Percentiles rank a stretch among this genome's conserved stretches.
phyloP scores from a whole-genome alignment of 257 asterid species.

The Nicotiana tabacum region DNA sequence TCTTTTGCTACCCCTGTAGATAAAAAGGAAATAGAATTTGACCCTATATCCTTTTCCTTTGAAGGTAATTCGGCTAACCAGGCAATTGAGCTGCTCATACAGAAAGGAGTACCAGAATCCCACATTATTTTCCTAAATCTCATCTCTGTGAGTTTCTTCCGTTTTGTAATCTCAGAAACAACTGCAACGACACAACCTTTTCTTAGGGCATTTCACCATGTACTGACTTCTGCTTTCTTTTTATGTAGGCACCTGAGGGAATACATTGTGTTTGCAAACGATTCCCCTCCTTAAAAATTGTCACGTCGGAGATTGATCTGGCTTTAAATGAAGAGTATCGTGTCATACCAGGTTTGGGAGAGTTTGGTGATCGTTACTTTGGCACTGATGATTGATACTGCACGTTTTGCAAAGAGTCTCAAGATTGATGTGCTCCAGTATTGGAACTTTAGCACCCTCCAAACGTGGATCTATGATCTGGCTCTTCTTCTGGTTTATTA shows the following conservation, averaged over 20 bases:
- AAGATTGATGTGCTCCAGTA: slow-evolving; percentile 11
- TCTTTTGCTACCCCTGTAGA: neutral
- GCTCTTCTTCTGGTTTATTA: slow-evolving; percentile 1
- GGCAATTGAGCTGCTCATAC: slow-evolving; percentile 88
- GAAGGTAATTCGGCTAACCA: slow-evolving; percentile 98
- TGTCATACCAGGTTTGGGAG: slow-evolving; percentile 94
- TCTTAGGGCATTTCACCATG: neutral
- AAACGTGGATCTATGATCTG: neutral
- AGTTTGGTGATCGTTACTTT: slow-evolving; percentile 95
- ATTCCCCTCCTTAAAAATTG: slow-evolving; percentile 80
- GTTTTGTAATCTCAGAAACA: neutral
- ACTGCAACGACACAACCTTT: neutral
- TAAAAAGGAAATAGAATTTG: neutral
- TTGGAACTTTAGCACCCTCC: slow-evolving; percentile 21
- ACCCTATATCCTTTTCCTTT: neutral
- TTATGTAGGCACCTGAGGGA: slow-evolving; percentile 86
- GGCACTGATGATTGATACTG: slow-evolving; percentile 70
- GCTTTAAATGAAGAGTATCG: slow-evolving; percentile 58
- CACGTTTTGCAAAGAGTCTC: slow-evolving; percentile 8
- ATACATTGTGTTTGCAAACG: slow-evolving; percentile 84
- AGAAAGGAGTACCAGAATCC: slow-evolving; percentile 97
- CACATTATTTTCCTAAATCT: slow-evolving; percentile 95
- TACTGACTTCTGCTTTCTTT: slow-evolving; percentile 3
- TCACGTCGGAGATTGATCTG: slow-evolving; percentile 88
- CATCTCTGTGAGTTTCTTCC: slow-evolving; percentile 67